Evolutionary conservation across 2,329 filamentous ascomycete genomes (phyloP).

Genomic region (Aschersonia sp.): DNA sequence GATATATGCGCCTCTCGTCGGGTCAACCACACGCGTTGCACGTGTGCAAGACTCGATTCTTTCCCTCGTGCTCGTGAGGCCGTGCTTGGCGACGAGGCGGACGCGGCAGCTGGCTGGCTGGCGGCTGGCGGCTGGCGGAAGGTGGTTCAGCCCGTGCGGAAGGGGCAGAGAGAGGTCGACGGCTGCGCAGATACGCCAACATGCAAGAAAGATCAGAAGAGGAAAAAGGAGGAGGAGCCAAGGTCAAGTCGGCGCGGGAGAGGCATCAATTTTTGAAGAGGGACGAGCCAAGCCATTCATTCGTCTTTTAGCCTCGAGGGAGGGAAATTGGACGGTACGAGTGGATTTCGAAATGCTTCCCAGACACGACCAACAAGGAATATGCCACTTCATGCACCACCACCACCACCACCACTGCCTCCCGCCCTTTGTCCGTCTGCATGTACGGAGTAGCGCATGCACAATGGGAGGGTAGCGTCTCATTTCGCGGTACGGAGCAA

Average conservation of each 20-base stretch:
- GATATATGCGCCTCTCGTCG: neutral
- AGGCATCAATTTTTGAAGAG: neutral
- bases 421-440: neutral
- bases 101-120: no score
- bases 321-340: constrained; percentile 3
- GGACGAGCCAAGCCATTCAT: neutral
- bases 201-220: no score
- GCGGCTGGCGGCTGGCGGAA: neutral
- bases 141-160: neutral
- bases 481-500: neutral
- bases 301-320: neutral
- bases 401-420: no score
- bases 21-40: neutral
- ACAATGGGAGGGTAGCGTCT: neutral
- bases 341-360: neutral
- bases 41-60: neutral
- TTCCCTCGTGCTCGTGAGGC: no score
- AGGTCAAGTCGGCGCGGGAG: neutral
- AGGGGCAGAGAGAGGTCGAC: neutral
- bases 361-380: neutral
- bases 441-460: neutral
- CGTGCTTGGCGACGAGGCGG: no score
- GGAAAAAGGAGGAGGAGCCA: neutral
- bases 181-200: no score
- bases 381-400: neutral